Evolutionary conservation across 75 land plant genomes (phyloP).

Genomic region (Ceratopteris richardii): DNA sequence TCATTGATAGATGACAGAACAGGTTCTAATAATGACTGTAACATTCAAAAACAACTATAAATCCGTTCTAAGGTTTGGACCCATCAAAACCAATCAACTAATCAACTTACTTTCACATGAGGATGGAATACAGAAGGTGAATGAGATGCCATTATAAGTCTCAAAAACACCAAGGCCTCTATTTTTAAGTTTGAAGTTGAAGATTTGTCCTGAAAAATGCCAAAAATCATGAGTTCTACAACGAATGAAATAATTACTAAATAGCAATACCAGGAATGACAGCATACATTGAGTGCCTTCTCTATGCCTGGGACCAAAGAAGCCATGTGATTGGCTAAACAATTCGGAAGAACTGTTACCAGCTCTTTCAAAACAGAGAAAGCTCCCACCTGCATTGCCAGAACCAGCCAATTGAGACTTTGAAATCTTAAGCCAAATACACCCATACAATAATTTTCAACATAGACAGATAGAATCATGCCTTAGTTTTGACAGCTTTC

Average conservation of each 20-base stretch:
- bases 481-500: slow-evolving; percentile 96
- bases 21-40: slow-evolving; percentile 70
- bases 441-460: no score
- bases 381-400: slow-evolving; percentile 75
- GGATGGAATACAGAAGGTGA: slow-evolving; percentile 91
- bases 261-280: no score
- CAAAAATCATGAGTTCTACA: slow-evolving; percentile 1
- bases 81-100: no score
- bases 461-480: neutral
- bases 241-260: no score
- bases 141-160: slow-evolving; percentile 94
- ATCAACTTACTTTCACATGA: slow-evolving; percentile 57
- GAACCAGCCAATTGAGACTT: no score
- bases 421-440: no score
- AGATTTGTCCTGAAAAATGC: slow-evolving; percentile 68
- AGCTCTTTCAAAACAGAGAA: slow-evolving; percentile 97
- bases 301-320: slow-evolving; percentile 91
- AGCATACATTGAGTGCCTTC: slow-evolving; percentile 84
- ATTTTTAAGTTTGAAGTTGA: slow-evolving; percentile 96
- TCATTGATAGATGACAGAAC: slow-evolving; percentile 85
- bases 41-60: slow-evolving; percentile 6
- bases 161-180: slow-evolving; percentile 86
- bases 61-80: no score
- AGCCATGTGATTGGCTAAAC: slow-evolving; percentile 90
- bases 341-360: slow-evolving; percentile 88